phyloP scores from a whole-genome alignment of 306 rosid genomes.

The Acacia melanoxylon region DNA sequence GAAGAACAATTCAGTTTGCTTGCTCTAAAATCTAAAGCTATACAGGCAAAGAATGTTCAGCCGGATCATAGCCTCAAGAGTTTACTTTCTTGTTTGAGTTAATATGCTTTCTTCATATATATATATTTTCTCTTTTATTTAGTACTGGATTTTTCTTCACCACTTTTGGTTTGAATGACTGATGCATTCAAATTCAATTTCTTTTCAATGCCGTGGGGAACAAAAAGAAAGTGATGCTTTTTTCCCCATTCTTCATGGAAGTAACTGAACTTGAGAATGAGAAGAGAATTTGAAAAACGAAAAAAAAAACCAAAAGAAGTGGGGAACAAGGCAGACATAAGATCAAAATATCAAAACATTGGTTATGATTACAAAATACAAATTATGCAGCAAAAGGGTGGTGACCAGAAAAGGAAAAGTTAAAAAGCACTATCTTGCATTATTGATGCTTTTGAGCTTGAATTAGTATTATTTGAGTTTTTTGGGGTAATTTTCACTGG shows the following conservation, averaged over 20 bases:
- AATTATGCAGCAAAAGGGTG: constrained; percentile 29
- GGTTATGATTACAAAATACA: constrained; percentile 34
- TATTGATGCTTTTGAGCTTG: constrained; percentile 32
- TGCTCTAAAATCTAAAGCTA: constrained; percentile 23
- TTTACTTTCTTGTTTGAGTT: constrained; percentile 31
- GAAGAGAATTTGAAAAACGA: constrained; percentile 22
- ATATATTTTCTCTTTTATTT: constrained; percentile 6
- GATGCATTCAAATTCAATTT: neutral
- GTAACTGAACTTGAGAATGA: constrained; percentile 18
- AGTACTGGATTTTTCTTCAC: constrained; percentile 77
- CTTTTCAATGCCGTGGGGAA: neutral
- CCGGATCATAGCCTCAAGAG: constrained; percentile 36
- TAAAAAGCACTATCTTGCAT: constrained; percentile 46
- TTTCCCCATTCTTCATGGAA: constrained; percentile 17
- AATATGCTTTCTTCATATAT: neutral
- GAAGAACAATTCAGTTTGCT: constrained; percentile 78
- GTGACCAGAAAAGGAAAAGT: constrained; percentile 32
- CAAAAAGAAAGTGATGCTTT: constrained; percentile 15
- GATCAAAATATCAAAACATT: constrained; percentile 10
- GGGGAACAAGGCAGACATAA: constrained; percentile 23
- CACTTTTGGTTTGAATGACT: neutral
- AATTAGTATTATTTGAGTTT: neutral
- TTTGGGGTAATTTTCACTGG: neutral
- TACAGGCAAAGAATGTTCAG: constrained; percentile 32
- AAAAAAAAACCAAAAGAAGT: constrained; percentile 12